Evolutionary conservation across 2,329 filamentous ascomycete species (phyloP), one percentile per base, ranked within the genome.

Genomic region (Paramyrothecium sp.): DNA sequence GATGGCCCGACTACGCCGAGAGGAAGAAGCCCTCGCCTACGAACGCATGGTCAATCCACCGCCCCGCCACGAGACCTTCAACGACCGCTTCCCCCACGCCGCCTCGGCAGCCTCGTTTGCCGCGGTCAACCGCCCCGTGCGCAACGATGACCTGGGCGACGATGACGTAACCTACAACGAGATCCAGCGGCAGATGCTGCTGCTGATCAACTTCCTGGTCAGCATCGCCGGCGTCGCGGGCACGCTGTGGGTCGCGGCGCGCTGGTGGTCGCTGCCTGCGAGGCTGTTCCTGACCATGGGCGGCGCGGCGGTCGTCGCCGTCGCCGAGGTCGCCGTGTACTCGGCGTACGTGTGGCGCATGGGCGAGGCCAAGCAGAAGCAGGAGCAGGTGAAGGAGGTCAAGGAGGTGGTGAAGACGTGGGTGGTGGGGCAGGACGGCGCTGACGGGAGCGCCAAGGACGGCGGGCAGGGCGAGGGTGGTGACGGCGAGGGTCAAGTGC

Each of bases 161-260:
- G 89, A 91, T 60, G 87, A 89, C 2, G 76, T 89, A 2, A 88
- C 86, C 2, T 88, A 87, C 61, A 82, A 84, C 38, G 90, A 95
- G 59, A 80, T 95, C 1, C 89, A 94, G 69, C 82, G 90, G n/a
- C 91, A 95, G 67, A 76, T 95, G 56, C 87, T 90, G 47, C 79
- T 98, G 8, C 92, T 98, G 54, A 81, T 96, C 66, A 99, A 98
- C 71, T 92, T 98, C 53, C 76, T 97, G 44, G 81, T 97, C 54
- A 96, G 91, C 54, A 90, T 97, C 54, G 77, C 94, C 3, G 91
- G 93, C 49, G 90, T 89, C 53, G 89, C 87, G 3, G 86, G 83
- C 2, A 90, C 89, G 8, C 82, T 95, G 34, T 95, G 90, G 91
- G 81, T 92, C n/a, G 82, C 83, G 17, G 89, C 89, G 1, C 80